Base-by-base conservation (phyloP, 257 asterid species). In the Plantago elongata region DNA sequence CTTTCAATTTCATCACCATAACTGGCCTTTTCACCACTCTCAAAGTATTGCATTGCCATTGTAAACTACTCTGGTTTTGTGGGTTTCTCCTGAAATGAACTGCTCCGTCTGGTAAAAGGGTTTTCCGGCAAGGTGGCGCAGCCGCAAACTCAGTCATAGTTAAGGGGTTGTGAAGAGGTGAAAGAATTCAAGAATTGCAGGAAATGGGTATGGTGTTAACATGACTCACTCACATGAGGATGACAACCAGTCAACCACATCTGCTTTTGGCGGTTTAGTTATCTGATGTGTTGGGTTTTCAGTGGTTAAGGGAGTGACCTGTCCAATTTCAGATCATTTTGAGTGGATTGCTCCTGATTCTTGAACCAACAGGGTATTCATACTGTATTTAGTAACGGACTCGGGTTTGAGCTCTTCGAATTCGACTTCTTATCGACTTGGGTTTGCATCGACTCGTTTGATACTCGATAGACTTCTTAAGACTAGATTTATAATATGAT, bases 211-310 rank as follows among this genome's bases (percentile, higher is more conserved):
- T 34, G 58, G 57, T 13, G 45, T 46, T 29, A 69, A 51, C 45
- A 59, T n/a, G n/a, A n/a, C n/a, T n/a, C n/a, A n/a, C n/a, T n/a
- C n/a, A n/a, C n/a, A n/a, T 1, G 76, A 65, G 45, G 74, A 56
- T 0, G 75, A 70, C 74, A 54, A 50, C 78, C 78, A 73, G 75
- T 67, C 74, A 54, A 50, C 78, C 78, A 73, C 66, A 74, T 65
- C 82, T 52, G 8, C 54, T 48, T 58, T 60, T 42, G 9, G 49
- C 34, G 56, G 60, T 68, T 22, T 6, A 16, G 45, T 30, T 47
- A 64, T 14, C 61, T 18, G 51, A 64, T 38, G 63, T 75, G 72
- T 65, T 65, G n/a, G 22, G 10, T 49, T 67, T 7, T 61, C 3
- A 67, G 2, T 78, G 84, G 77, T 38, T 51, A 7, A 16, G 34